Conservation (phyloP, 2,329 filamentous ascomycete species). For the Talaromyces atroroseus region DNA sequence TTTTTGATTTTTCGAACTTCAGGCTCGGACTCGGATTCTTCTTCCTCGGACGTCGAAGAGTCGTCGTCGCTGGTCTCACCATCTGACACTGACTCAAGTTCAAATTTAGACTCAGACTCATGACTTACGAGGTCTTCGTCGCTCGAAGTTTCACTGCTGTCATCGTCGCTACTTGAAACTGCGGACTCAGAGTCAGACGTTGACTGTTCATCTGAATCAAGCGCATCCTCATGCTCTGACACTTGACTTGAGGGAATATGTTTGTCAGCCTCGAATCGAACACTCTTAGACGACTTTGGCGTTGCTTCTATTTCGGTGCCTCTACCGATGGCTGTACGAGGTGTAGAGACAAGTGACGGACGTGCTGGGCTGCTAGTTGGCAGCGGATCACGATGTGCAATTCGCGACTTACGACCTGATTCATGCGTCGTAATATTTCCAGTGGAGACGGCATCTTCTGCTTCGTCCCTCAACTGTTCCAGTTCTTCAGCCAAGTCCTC, state of each 20-base stretch:
- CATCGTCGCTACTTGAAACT: neutral
- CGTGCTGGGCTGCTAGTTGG: constrained; percentile 15
- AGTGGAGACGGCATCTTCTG: constrained; percentile 24
- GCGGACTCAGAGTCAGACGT: constrained; percentile 17
- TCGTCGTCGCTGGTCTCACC: constrained; percentile 17
- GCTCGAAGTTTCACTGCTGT: neutral
- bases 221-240: constrained; percentile 17
- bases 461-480: constrained; percentile 40
- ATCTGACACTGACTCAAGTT: constrained; percentile 31
- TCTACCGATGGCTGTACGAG: constrained; percentile 18
- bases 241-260: neutral
- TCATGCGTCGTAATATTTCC: neutral
- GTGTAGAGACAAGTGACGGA: constrained; percentile 18
- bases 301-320: constrained; percentile 20
- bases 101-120: constrained; percentile 20
- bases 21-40: constrained; percentile 36
- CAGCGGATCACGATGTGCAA: constrained; percentile 1
- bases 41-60: constrained; percentile 15
- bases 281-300: constrained; percentile 27
- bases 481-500: constrained; percentile 42
- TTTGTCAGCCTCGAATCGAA: constrained; percentile 24
- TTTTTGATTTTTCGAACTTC: constrained; percentile 19
- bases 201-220: constrained; percentile 24
- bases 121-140: constrained; percentile 1
- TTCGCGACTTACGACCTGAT: constrained; percentile 12